phyloP scores from a whole-genome alignment of 108 stramenopile species.

The Fragilaria crotonensis region DNA sequence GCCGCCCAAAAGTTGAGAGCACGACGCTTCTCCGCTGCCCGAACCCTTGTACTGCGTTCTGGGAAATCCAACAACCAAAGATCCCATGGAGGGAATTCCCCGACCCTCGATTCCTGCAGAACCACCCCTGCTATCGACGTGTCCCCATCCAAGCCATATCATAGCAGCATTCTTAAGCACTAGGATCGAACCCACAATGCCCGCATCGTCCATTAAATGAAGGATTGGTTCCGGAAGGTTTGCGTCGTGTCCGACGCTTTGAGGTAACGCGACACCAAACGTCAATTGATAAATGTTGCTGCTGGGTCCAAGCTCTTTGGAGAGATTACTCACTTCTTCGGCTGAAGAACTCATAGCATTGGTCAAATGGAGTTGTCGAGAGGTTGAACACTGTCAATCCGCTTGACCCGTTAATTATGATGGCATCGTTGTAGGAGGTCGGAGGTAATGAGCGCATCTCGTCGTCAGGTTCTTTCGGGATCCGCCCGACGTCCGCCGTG shows the following conservation, averaged over 20 bases:
- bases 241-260: background rate
- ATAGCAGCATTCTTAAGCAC: slow-evolving; percentile 49
- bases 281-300: background rate
- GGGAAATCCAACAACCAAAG: slow-evolving; percentile 58
- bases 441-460: no score
- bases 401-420: no score
- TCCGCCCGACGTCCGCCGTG: no score
- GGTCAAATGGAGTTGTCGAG: no score
- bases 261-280: background rate
- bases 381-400: no score
- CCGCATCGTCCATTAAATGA: slow-evolving; percentile 9
- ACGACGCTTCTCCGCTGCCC: slow-evolving; percentile 29
- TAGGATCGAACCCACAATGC: slow-evolving; percentile 59
- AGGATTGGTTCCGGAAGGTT: background rate
- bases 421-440: no score
- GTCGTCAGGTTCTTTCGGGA: no score
- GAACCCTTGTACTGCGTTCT: slow-evolving; percentile 34
- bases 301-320: background rate
- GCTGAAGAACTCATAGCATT: no score
- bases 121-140: background rate
- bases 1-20: slow-evolving; percentile 60
- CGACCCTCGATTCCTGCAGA: background rate
- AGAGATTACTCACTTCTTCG: no score
- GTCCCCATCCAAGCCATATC: slow-evolving; percentile 71
- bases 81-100: slow-evolving; percentile 52